These are phyloP conservation scores for Gamarada debralockiae DNA, from an alignment of 495 filamentous ascomycete species.

Conservation along the genomic window DNA sequence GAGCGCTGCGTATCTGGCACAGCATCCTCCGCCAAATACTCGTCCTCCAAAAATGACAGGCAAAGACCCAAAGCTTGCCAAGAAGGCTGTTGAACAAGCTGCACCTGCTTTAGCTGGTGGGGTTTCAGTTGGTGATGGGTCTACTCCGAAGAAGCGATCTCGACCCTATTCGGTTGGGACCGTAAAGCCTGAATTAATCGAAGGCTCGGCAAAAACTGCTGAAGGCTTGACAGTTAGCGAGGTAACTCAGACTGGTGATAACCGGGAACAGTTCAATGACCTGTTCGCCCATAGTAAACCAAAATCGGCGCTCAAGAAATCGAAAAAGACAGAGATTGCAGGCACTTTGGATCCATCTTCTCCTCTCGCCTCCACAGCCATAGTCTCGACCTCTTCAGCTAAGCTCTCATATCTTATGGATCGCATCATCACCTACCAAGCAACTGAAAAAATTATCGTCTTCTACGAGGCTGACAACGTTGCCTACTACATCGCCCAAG, in stretches of 20 bases:
- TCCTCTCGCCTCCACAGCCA: constrained; percentile 49
- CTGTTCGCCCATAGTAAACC: too few relatives aligned
- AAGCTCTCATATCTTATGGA: constrained; percentile 87
- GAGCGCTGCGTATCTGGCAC: neutral
- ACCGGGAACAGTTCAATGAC: neutral
- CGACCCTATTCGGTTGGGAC: neutral
- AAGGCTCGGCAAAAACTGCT: neutral
- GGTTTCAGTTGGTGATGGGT: constrained; percentile 8
- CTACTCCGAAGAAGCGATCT: constrained; percentile 2
- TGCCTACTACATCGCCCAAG: constrained; percentile 77
- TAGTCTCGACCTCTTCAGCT: constrained; percentile 77
- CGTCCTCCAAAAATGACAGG: neutral
- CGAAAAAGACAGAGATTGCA: neutral
- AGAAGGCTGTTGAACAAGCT: constrained; percentile 6
- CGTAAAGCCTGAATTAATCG: neutral
- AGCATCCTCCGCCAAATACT: neutral
- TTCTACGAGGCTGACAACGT: constrained; percentile 90
- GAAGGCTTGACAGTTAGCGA: too few relatives aligned
- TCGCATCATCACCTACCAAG: constrained; percentile 59
- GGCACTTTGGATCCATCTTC: constrained; percentile 6
- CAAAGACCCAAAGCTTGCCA: neutral
- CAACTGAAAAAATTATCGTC: constrained; percentile 79
- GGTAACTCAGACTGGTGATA: too few relatives aligned
- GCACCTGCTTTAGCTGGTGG: constrained; percentile 12
- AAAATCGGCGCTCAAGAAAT: constrained; percentile 9